These are phyloP conservation scores for Penicillium capsulatum DNA, from an alignment of 2,329 filamentous ascomycete species.

Conservation along the genomic window DNA sequence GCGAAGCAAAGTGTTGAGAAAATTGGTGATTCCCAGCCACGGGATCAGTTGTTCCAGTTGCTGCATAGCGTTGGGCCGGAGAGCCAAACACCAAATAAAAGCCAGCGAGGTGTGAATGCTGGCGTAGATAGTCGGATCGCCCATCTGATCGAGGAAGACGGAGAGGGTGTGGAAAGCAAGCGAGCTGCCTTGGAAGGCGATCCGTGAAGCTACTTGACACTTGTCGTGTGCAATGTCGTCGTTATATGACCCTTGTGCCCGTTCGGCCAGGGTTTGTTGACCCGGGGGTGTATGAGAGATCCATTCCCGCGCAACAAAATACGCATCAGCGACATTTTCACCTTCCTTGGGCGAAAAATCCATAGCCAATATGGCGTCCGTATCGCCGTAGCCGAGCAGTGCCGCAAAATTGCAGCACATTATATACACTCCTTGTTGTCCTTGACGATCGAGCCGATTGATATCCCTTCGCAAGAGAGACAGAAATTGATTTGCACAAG, in stretches of 20 bases:
- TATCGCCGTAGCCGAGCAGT: conserved; percentile 53
- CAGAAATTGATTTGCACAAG: conserved; percentile 41
- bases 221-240: not conserved
- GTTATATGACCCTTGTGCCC: not conserved
- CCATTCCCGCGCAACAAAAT: conserved; percentile 21
- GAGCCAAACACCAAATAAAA: conserved; percentile 48
- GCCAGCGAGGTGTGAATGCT: conserved; percentile 53
- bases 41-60: conserved; percentile 45
- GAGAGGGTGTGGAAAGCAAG: conserved; percentile 44
- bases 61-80: conserved; percentile 35
- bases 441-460: conserved; percentile 47
- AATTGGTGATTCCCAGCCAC: conserved; percentile 49
- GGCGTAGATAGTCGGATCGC: conserved; percentile 52
- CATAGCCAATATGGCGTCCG: conserved; percentile 28
- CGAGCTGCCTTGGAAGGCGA: conserved; percentile 37
- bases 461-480: conserved; percentile 47
- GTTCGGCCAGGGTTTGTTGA: not conserved
- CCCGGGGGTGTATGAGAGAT: conserved; percentile 2
- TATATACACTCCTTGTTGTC: conserved; percentile 52
- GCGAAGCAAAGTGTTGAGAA: conserved; percentile 52
- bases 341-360: conserved; percentile 1
- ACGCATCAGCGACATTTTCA: conserved; percentile 16
- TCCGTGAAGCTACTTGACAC: conserved; percentile 19
- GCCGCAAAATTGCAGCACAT: conserved; percentile 53
- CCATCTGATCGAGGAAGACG: conserved; percentile 45